A percentile compares a stretch with the other conserved stretches of the same genome.
Evolutionary conservation across 805 yeast genomes (phyloP).

Genomic region (Suhomyces kilbournensis): DNA sequence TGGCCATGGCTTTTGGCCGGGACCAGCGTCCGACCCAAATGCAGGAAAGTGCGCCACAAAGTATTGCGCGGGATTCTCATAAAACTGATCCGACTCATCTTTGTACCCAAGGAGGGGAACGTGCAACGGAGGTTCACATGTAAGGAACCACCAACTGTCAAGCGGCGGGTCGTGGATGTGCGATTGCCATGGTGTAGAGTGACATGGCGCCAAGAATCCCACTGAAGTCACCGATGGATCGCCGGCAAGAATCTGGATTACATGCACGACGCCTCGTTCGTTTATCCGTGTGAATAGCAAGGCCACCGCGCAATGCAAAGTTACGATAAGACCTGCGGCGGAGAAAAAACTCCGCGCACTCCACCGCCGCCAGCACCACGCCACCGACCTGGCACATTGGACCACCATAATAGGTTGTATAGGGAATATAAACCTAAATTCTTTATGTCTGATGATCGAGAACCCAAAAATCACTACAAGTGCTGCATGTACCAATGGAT

Average conservation of each 20-base stretch:
- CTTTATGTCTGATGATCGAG: conserved; percentile 78
- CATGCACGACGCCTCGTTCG: conserved; percentile 82
- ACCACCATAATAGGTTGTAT: conserved; percentile 70
- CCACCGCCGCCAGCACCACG: not conserved
- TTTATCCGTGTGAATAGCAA: conserved; percentile 61
- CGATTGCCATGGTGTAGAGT: conserved; percentile 94
- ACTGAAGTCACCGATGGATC: conserved; percentile 44
- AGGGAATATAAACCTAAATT: conserved; percentile 85
- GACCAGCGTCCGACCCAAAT: conserved; percentile 17
- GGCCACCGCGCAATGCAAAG: conserved; percentile 42
- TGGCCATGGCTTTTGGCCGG: conserved; percentile 55
- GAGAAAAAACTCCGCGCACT: not conserved
- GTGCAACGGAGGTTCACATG: conserved; percentile 88
- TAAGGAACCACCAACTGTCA: conserved; percentile 62
- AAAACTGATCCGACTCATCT: conserved; percentile 88
- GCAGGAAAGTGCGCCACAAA: conserved; percentile 52
- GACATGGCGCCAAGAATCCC: conserved; percentile 93
- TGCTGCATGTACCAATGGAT: conserved; percentile 22
- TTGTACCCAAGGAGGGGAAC: conserved; percentile 46
- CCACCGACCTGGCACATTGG: conserved; percentile 36
- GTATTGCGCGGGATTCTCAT: conserved; percentile 60
- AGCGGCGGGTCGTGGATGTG: conserved; percentile 61
- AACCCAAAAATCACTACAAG: conserved; percentile 50
- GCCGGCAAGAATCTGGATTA: conserved; percentile 51
- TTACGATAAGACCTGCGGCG: not conserved